Conservation (phyloP, 177 flowering plant species). For the Vitis hybrid region DNA sequence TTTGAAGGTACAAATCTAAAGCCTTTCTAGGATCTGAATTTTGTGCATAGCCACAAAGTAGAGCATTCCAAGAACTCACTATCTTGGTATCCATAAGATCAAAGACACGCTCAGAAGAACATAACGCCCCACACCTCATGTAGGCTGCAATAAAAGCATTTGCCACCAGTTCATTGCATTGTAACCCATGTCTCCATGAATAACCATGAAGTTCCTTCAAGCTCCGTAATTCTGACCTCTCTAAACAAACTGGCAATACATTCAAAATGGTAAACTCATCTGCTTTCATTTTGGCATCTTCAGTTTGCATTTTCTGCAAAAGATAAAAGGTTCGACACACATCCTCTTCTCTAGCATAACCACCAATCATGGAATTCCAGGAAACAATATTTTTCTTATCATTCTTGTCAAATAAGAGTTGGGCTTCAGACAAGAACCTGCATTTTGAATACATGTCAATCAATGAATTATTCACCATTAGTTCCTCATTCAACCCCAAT, state of each 20-base stretch:
- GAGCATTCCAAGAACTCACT: conserved; percentile 67
- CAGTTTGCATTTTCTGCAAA: conserved; percentile 44
- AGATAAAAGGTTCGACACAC: conserved; percentile 32
- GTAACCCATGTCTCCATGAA: conserved; percentile 45
- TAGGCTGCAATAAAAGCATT: conserved; percentile 62
- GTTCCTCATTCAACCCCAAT: conserved; percentile 35
- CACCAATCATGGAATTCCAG: conserved; percentile 68
- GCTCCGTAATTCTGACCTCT: conserved; percentile 25
- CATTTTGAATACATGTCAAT: conserved; percentile 70
- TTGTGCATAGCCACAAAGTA: conserved; percentile 59
- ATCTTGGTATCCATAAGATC: conserved; percentile 28
- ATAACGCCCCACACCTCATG: conserved; percentile 53
- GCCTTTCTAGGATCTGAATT: conserved; percentile 52
- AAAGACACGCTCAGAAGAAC: conserved; percentile 38
- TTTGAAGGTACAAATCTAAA: conserved; percentile 36
- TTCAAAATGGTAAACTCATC: conserved; percentile 54
- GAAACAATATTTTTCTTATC: conserved; percentile 53
- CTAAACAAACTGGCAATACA: conserved; percentile 42
- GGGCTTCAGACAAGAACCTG: conserved; percentile 38
- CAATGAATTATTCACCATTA: conserved; percentile 54
- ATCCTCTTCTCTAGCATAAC: conserved; percentile 44
- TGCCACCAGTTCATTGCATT: conserved; percentile 40
- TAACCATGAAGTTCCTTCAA: conserved; percentile 68
- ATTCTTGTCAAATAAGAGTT: conserved; percentile 33
- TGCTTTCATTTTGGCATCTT: conserved; percentile 21